Evolutionary conservation across 2,329 filamentous ascomycete species (phyloP), one percentile per base, ranked within the genome.

Genomic region (Penicillium sp.): DNA sequence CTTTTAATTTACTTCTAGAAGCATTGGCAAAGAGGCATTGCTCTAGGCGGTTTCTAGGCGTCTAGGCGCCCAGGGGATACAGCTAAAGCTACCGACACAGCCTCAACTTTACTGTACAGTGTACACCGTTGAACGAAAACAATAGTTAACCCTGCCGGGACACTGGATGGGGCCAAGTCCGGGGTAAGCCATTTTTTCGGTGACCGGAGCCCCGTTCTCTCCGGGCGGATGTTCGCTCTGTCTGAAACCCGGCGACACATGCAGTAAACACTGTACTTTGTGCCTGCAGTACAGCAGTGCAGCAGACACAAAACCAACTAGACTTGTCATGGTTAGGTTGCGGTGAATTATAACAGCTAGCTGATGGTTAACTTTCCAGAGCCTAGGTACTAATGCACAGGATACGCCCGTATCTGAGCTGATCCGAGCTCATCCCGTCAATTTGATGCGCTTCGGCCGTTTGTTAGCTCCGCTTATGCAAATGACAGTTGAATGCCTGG

Each of bases 161-260:
- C 19, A 9, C 3, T 19, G 11, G 34, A 16, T 18, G 34, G 34
- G 34, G 46, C 37, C 18, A 42, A 62, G 57, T 63, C 62, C 42
- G 60, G 62, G 62, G 62, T 61, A 63, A 26, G 39, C 24, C 6
- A 43, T 39, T 48, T 36, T 16, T 60, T 60, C 61, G 61, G 61
- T 43, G 37, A 24, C 54, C 62, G 62, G 62, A 61, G 55, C 52
- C 48, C 44, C 56, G 52, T 56, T 56, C 26, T 36, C 26, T 54
- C 61, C 61, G 61, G 46, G 39, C 58, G 60, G 58, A 63, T 59
- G 53, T 29, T n/a, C 34, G 18, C 26, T 21, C 44, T 42, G 31
- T 44, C 50, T 29, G 49, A 45, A 53, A 49, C 42, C 44, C 59
- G 57, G 2, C n/a, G 37, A 18, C 33, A 34, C 39, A 42, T 43